Conservation (phyloP, 495 filamentous ascomycete species). For the Aspergillus nanangensis region DNA sequence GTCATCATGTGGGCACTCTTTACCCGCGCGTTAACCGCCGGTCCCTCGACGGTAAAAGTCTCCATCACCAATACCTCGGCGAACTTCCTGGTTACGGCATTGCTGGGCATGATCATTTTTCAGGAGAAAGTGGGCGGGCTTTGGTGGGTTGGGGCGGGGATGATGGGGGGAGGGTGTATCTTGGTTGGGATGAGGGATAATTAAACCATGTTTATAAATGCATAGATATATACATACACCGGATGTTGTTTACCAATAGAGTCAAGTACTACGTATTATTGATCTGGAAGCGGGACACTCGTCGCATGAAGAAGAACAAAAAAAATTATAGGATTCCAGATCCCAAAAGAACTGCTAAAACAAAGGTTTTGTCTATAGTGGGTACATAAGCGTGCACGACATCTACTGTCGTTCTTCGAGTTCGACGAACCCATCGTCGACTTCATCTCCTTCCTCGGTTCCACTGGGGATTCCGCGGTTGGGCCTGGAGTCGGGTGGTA, state of each 20-base stretch:
- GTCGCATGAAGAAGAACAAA: too few relatives aligned
- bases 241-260: background rate
- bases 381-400: background rate
- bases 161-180: slow-evolving; percentile 87
- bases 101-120: slow-evolving; percentile 76
- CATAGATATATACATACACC: background rate
- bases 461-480: background rate
- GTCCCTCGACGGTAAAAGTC: slow-evolving; percentile 82
- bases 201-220: background rate
- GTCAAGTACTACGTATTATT: too few relatives aligned
- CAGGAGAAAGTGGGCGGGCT: slow-evolving; percentile 64
- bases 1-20: slow-evolving; percentile 90
- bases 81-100: slow-evolving; percentile 87
- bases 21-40: slow-evolving; percentile 76
- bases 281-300: too few relatives aligned
- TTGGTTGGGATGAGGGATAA: slow-evolving; percentile 76
- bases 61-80: slow-evolving; percentile 88
- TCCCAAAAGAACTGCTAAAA: slow-evolving; percentile 2
- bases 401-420: slow-evolving; percentile 45
- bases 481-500: background rate
- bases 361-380: background rate
- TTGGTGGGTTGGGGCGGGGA: slow-evolving; percentile 83
- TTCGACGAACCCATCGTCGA: slow-evolving; percentile 58
- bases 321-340: background rate
- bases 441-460: slow-evolving; percentile 63